phyloP scores from a whole-genome alignment of 2,329 filamentous ascomycete species.

The Trichoderma sp. region DNA sequence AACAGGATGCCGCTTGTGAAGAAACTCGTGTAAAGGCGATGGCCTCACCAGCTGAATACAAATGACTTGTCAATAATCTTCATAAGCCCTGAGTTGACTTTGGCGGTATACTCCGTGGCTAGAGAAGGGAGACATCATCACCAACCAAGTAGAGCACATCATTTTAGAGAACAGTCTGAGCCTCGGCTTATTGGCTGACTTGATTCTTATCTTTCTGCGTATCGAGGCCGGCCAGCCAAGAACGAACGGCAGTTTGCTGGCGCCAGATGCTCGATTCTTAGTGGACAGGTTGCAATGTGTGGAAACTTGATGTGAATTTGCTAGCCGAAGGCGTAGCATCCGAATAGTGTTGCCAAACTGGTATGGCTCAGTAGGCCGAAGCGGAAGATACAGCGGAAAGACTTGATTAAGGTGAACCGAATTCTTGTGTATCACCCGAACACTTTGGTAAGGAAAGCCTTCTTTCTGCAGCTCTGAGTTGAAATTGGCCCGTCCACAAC shows the following conservation, averaged over 20 bases:
- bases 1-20: not conserved
- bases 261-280: not conserved
- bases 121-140: not conserved
- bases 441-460: not conserved
- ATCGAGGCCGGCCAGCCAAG: not conserved
- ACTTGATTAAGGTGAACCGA: not conserved
- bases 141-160: not conserved
- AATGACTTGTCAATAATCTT: not conserved
- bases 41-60: not conserved
- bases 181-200: not conserved
- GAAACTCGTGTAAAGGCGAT: not conserved
- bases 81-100: not conserved
- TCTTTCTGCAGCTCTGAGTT: not conserved
- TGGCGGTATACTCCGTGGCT: not conserved
- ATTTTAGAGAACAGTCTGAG: not conserved
- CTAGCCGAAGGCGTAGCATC: not conserved
- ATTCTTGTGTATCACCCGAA: not conserved
- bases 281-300: not conserved
- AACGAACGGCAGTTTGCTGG: not conserved
- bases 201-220: not conserved
- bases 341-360: not conserved
- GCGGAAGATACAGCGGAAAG: not conserved
- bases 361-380: not conserved
- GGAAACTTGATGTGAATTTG: not conserved
- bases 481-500: not conserved